Base-by-base conservation (phyloP, 192 early-diverging fungal species). In the Pilaira anomala region DNA sequence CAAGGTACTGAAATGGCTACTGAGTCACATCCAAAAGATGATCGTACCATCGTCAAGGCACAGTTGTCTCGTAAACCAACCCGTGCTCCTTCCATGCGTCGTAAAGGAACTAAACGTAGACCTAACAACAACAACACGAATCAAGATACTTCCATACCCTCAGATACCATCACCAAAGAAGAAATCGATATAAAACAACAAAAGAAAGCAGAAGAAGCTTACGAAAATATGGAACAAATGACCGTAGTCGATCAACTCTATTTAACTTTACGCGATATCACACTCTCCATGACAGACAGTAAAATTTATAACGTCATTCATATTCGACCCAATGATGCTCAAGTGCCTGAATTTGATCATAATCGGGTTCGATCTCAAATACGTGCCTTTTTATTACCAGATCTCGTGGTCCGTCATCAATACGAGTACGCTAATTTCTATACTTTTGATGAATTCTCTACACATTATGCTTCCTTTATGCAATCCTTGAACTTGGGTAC, bases 281-380 rank as follows among this genome's bases (percentile, higher is more conserved):
- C 89, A 29, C 80, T 88, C 6, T 89, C 95, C 0, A 81, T 94
- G 49, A 69, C 78, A 19, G 83, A 88, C 50, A 93, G 93, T 30
- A 81, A 82, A 40, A 72, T 86, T 6, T 98, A 94, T 91, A 79
- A 88, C 33, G 80, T 97, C 7, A 77, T 91, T 59, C 95, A 95
- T 77, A 75, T 96, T 18, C 73, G 85, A 26, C 85, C 92, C 6
- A 87, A 90, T 58, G 83, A 85, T 64, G 28, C 66, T 8, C 79
- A 80, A 18, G 56, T 71, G 7, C 73, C 70, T 4, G 77, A 80
- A 54, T 40, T 51, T 3, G 91, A 94, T 67, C 53, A 60, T 8
- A 80, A 78, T 56, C 79, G 79, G 39, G 78, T 98, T 44, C 80
- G 75, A 36, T 66, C 81, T 9, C 93, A 96, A 71, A 70, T 96